A percentile compares a stretch with the other conserved stretches of the same genome.
Evolutionary conservation across 2,329 filamentous ascomycete species (phyloP).

Genomic region (Ambrosiella cleistominuta): DNA sequence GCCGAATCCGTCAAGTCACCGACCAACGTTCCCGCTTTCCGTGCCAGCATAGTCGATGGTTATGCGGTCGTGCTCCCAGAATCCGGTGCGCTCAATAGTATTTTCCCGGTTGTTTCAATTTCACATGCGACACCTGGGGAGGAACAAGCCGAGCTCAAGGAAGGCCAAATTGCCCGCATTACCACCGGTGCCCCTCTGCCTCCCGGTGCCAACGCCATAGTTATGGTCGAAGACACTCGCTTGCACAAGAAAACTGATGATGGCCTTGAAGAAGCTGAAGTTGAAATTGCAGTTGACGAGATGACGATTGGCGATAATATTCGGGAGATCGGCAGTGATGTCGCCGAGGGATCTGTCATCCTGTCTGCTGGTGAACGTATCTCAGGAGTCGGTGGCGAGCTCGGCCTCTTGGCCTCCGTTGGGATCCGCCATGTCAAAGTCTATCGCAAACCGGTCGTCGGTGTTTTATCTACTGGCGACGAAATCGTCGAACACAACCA

Average conservation of each 20-base stretch:
- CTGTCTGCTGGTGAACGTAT: conserved; percentile 66
- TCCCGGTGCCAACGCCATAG: conserved; percentile 71
- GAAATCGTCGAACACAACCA: conserved; percentile 68
- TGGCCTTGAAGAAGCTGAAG: conserved; percentile 65
- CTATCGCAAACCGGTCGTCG: conserved; percentile 61
- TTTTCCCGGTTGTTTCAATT: conserved; percentile 71
- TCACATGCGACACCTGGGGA: conserved; percentile 69
- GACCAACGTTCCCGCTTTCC: conserved; percentile 80
- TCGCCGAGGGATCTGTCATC: conserved; percentile 50
- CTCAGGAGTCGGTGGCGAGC: conserved; percentile 72
- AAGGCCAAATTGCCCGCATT: conserved; percentile 70
- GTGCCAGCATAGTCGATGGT: conserved; percentile 91
- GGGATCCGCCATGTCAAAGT: conserved; percentile 55
- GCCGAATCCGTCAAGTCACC: conserved; percentile 64
- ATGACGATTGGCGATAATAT: conserved; percentile 73
- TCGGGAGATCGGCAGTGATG: conserved; percentile 78
- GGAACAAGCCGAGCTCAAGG: conserved; percentile 38
- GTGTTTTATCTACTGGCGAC: conserved; percentile 83
- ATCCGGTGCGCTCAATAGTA: conserved; percentile 50
- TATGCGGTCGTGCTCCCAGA: conserved; percentile 63
- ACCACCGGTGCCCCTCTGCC: conserved; percentile 89
- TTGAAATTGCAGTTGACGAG: conserved; percentile 67
- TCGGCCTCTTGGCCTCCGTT: conserved; percentile 75
- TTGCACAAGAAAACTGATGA: conserved; percentile 61
- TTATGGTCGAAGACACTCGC: conserved; percentile 81